Evolutionary conservation across 768 basidiomycete species (phyloP).

Genomic region (Mycena venus): DNA sequence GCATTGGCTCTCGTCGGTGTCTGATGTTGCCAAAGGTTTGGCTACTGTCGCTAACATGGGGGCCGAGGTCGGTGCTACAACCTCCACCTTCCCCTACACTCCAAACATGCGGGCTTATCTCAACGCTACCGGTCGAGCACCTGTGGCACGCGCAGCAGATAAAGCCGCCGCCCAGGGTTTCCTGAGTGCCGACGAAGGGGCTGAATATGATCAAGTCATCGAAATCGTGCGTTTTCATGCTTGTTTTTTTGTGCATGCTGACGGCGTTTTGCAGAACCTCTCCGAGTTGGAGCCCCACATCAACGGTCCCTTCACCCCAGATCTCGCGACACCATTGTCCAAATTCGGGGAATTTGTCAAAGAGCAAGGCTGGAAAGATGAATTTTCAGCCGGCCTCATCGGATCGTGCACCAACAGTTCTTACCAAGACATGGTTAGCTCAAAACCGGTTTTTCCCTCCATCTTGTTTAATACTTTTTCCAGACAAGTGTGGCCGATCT

Average conservation of each 20-base stretch:
- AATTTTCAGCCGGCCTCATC: constrained; percentile 91
- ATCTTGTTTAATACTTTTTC: constrained; percentile 22
- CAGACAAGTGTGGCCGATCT: constrained; percentile 94
- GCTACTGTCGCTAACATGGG: constrained; percentile 99
- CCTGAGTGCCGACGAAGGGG: constrained; percentile 86
- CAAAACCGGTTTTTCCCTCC: background rate
- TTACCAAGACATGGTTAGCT: constrained; percentile 90
- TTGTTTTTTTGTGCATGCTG: constrained; percentile 2
- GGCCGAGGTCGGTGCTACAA: constrained; percentile 99
- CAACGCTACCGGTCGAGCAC: constrained; percentile 87
- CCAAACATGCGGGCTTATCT: constrained; percentile 91
- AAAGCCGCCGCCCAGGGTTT: constrained; percentile 83
- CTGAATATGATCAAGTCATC: constrained; percentile 95
- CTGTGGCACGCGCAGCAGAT: constrained; percentile 91
- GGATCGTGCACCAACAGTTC: constrained; percentile 99
- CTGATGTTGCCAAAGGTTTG: constrained; percentile 63
- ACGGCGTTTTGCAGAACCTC: constrained; percentile 69
- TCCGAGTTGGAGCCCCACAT: constrained; percentile 92
- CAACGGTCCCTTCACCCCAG: constrained; percentile 98
- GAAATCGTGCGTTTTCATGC: constrained; percentile 75
- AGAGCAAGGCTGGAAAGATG: constrained; percentile 94
- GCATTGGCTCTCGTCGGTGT: background rate
- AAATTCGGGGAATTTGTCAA: constrained; percentile 85
- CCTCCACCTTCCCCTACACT: constrained; percentile 97
- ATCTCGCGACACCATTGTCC: constrained; percentile 93